Evolutionary conservation across 2,329 filamentous ascomycete species (phyloP), one percentile per base, ranked within the genome.

Genomic region (Botryosphaeria agaves): DNA sequence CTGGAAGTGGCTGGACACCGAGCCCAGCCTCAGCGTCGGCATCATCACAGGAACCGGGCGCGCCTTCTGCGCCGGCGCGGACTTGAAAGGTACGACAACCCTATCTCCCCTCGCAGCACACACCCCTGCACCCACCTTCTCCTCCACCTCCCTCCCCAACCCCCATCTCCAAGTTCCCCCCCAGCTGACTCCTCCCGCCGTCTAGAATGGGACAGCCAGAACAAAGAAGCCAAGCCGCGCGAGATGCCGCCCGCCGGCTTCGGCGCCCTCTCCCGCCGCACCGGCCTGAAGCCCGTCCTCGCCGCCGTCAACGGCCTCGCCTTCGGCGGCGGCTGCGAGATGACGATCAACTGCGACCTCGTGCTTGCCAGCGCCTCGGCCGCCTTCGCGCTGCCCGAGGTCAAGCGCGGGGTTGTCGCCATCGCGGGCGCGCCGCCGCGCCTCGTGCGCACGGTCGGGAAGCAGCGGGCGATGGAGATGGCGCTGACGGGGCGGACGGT

Each of bases 311-410:
- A 84, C 44, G 80, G 80, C 5, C 57, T 77, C 12, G 79, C 76
- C 34, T 63, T 80, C 27, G 80, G 80, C 20, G 80, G 79, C 31
- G 80, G 78, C 2, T 74, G 79, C 52, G 80, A 87, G 57, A 81
- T 84, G 56, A 64, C 71, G 8, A 57, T 77, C 29, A 82, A 83
- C 51, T 69, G 66, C 38, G 81, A 89, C 56, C 55, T 87, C 33
- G 64, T 83, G 3, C 50, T 85, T 18, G 76, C 78, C 3, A 56
- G 62, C 2, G 46, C 54, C 3, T 44, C 48, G 8, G 76, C 77
- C 0, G 56, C 52, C 16, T 84, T 87, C 45, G 69, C 64, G 1
- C 58, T 85, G 5, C 78, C 80, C 0, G 80, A 84, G 52, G 75
- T 76, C 2, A 70, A 66, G 36, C 64, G 72, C 31, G 79, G 79